A percentile compares a stretch with the other conserved stretches of the same genome.
These are phyloP conservation scores for Porcisia deanei DNA, from an alignment of 208 protist species.

Conservation along the genomic window DNA sequence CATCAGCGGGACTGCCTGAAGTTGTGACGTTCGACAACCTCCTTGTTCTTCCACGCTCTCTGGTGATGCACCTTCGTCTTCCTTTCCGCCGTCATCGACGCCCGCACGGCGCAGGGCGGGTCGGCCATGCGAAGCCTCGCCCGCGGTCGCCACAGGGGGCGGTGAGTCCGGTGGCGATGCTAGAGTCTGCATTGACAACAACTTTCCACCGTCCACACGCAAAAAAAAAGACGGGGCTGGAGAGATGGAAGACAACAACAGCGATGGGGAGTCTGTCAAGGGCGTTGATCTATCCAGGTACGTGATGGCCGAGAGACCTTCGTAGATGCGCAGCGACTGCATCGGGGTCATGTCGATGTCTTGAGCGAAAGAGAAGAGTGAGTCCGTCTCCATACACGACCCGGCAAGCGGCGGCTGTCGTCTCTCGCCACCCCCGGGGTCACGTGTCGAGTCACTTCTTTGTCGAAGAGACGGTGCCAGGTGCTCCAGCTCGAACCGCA, in stretches of 20 bases:
- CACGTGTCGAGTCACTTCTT: neutral
- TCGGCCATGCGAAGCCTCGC: too few species aligned
- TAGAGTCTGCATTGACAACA: too few species aligned
- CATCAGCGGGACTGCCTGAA: too few species aligned
- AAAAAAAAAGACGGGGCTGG: neutral
- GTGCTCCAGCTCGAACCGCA: neutral
- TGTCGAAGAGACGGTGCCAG: neutral
- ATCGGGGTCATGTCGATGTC: conserved; percentile 9
- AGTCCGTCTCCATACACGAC: neutral
- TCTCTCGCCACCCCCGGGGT: neutral
- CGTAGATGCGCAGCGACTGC: conserved; percentile 23
- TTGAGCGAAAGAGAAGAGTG: neutral
- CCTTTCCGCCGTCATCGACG: too few species aligned
- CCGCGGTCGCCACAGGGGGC: too few species aligned
- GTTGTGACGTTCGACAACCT: too few species aligned
- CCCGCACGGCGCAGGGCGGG: too few species aligned
- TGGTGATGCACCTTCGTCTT: too few species aligned
- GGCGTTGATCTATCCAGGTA: neutral
- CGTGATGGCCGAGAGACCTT: neutral
- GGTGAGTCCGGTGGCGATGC: too few species aligned
- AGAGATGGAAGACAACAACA: neutral
- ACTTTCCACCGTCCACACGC: too few species aligned
- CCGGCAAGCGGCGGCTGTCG: neutral
- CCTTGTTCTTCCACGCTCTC: too few species aligned
- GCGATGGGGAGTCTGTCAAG: neutral